A percentile compares a stretch with the other conserved stretches of the same genome.
These are phyloP conservation scores for Chlorella sp. DNA, from an alignment of 139 green algal genomes.

Conservation along the genomic window DNA sequence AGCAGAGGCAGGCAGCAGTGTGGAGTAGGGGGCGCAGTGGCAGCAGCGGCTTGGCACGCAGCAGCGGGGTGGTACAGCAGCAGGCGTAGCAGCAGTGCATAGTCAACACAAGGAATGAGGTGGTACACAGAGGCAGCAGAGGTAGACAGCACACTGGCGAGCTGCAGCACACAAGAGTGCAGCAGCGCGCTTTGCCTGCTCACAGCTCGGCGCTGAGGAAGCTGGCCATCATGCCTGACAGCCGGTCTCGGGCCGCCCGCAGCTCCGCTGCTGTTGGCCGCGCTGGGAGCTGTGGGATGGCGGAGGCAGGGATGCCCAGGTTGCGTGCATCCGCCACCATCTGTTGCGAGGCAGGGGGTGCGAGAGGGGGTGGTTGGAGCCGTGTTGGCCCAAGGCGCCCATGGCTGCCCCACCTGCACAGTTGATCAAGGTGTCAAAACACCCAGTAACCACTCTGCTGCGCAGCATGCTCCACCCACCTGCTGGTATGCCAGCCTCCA, in stretches of 20 bases:
- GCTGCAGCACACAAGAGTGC: neutral
- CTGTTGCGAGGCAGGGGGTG: neutral
- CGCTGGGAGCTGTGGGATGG: constrained; percentile 16
- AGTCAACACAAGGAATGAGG: no score
- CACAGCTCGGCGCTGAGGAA: constrained; percentile 33
- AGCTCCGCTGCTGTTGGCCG: constrained; percentile 8
- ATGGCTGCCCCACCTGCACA: no score
- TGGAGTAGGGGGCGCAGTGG: neutral
- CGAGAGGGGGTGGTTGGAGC: no score
- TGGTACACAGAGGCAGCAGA: neutral
- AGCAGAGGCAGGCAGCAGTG: neutral
- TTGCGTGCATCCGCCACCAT: constrained; percentile 32
- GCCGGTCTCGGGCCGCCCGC: neutral
- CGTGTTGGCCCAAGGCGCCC: no score
- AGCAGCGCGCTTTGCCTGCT: neutral
- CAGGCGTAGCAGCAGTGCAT: neutral
- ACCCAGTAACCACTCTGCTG: no score
- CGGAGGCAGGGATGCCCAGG: constrained; percentile 38
- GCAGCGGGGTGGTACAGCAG: neutral
- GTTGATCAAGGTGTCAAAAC: no score
- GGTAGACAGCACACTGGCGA: neutral
- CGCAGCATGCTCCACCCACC: neutral
- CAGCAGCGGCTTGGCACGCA: neutral
- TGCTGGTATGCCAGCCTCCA: constrained; percentile 29
- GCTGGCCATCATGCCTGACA: constrained; percentile 23